phyloP scores from a whole-genome alignment of 2,329 filamentous ascomycete species.

The Chaetoscypha palmicola region DNA sequence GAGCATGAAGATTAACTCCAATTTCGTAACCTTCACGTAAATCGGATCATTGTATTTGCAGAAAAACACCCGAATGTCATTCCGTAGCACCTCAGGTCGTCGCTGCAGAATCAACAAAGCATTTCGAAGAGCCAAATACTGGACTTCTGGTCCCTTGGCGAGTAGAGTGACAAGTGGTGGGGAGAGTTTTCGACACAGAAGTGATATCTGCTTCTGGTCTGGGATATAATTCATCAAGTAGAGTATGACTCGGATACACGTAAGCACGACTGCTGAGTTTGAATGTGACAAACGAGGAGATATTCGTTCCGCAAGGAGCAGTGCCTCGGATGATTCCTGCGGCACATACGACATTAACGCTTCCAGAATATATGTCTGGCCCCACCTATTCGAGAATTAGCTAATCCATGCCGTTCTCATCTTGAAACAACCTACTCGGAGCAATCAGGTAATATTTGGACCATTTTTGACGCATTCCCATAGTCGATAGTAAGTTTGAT shows the following conservation, averaged over 20 bases:
- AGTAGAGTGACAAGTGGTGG: constrained; percentile 90
- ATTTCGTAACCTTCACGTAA: constrained; percentile 97
- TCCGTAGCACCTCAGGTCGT: constrained; percentile 84
- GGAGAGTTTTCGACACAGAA: constrained; percentile 85
- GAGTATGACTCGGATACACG: constrained; percentile 90
- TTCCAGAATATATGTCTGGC: constrained; percentile 96
- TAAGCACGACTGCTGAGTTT: constrained; percentile 93
- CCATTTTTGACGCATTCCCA: constrained; percentile 93
- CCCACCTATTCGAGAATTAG: constrained; percentile 61
- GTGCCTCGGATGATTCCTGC: constrained; percentile 80
- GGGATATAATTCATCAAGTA: constrained; percentile 99
- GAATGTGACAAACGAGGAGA: constrained; percentile 93
- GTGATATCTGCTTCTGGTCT: constrained; percentile 80
- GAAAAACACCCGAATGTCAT: constrained; percentile 98
- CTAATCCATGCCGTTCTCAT: background rate
- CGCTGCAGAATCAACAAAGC: constrained; percentile 89
- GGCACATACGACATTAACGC: constrained; percentile 97
- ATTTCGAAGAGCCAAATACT: constrained; percentile 90
- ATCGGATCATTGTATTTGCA: constrained; percentile 99
- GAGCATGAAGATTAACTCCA: constrained; percentile 98
- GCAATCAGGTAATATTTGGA: constrained; percentile 91
- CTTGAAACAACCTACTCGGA: constrained; percentile 88
- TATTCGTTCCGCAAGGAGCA: constrained; percentile 86
- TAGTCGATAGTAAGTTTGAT: constrained; percentile 99
- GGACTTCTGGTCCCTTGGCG: constrained; percentile 95